These are phyloP conservation scores for Phytophthora multivora DNA, from an alignment of 352 stramenopile species.

Conservation along the genomic window DNA sequence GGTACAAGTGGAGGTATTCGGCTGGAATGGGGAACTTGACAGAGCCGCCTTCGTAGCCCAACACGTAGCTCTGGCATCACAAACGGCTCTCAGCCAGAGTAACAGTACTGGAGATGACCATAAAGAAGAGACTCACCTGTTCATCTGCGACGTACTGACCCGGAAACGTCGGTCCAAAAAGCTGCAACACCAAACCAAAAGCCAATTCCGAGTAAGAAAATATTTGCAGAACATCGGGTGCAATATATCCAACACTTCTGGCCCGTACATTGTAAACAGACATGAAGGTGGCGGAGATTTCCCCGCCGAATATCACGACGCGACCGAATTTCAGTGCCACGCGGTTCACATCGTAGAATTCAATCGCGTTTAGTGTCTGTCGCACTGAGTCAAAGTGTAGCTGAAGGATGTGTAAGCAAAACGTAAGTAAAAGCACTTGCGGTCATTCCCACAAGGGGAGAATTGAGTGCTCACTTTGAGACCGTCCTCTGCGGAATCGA, in stretches of 20 bases:
- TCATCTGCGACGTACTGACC: conserved; percentile 69
- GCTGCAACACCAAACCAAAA: conserved; percentile 34
- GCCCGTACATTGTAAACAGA: conserved; percentile 83
- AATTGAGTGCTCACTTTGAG: conserved; percentile 35
- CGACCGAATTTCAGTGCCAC: conserved; percentile 82
- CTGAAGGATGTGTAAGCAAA: conserved; percentile 24
- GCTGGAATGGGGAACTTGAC: conserved; percentile 81
- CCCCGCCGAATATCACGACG: conserved; percentile 83
- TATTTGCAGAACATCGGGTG: not conserved
- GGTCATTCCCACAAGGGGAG: no score
- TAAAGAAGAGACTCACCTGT: conserved; percentile 42
- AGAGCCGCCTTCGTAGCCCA: conserved; percentile 74
- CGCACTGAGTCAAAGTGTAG: conserved; percentile 68
- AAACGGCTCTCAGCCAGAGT: not conserved
- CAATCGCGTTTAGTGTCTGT: conserved; percentile 72
- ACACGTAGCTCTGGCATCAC: conserved; percentile 58
- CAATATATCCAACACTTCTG: not conserved
- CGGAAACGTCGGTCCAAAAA: conserved; percentile 87
- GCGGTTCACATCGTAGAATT: conserved; percentile 82
- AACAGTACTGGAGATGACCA: not conserved
- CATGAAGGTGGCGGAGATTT: conserved; percentile 84
- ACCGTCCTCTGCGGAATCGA: conserved; percentile 77
- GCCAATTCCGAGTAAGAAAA: not conserved
- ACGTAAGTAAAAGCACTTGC: no score
- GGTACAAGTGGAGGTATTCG: conserved; percentile 75